Evolutionary conservation across 1,139 yeast genomes (phyloP).

Genomic region (Kazachstania sp.): DNA sequence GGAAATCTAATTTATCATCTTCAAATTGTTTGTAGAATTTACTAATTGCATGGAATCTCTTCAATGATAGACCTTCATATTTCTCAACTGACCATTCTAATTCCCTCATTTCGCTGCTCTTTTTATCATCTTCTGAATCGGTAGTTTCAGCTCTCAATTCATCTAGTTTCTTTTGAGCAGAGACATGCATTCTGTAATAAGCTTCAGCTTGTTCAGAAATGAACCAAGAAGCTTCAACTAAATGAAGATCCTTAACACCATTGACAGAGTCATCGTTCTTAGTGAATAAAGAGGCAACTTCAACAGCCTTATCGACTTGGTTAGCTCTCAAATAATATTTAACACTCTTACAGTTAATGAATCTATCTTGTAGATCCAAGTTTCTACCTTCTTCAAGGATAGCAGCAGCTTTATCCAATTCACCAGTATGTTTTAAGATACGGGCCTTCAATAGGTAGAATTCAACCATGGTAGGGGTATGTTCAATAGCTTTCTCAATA

Average conservation of each 20-base stretch:
- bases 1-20: conserved; percentile 90
- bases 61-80: conserved; percentile 65
- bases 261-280: conserved; percentile 68
- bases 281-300: conserved; percentile 70
- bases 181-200: conserved; percentile 41
- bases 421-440: conserved; percentile 63
- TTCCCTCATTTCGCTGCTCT: conserved; percentile 17
- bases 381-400: conserved; percentile 63
- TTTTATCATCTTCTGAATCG: conserved; percentile 21
- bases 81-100: conserved; percentile 33
- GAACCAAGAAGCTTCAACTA: conserved; percentile 91
- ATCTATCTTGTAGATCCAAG: conserved; percentile 82
- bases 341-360: conserved; percentile 79
- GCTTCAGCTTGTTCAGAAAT: conserved; percentile 80
- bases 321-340: conserved; percentile 81
- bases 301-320: conserved; percentile 65
- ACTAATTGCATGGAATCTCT: conserved; percentile 62
- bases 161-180: conserved; percentile 27
- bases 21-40: conserved; percentile 62
- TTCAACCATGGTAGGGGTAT: conserved; percentile 80
- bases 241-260: conserved; percentile 80
- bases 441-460: conserved; percentile 73
- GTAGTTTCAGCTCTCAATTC: conserved; percentile 28
- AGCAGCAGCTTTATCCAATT: conserved; percentile 51
- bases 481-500: conserved; percentile 58